Evolutionary conservation across 2,329 filamentous ascomycete genomes (phyloP).

Genomic region (Malbranchea cinnamomea): DNA sequence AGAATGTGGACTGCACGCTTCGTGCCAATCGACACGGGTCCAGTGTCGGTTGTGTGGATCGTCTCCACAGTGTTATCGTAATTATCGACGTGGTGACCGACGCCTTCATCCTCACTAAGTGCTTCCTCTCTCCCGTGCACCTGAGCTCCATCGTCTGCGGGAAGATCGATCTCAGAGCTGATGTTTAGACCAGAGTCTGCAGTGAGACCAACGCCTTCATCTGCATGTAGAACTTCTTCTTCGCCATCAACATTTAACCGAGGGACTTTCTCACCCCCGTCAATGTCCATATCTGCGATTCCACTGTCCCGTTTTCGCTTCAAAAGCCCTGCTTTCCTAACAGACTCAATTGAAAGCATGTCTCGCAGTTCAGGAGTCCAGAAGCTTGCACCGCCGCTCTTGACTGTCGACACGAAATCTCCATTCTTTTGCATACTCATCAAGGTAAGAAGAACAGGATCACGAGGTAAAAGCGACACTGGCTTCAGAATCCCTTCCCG

Average conservation of each 20-base stretch:
- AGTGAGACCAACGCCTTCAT: constrained; percentile 39
- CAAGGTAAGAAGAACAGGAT: constrained; percentile 72
- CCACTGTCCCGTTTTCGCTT: constrained; percentile 92
- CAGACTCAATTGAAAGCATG: constrained; percentile 75
- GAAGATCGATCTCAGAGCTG: constrained; percentile 48
- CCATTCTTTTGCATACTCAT: constrained; percentile 87
- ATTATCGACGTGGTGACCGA: constrained; percentile 37
- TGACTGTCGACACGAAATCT: constrained; percentile 73
- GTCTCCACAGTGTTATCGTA: constrained; percentile 70
- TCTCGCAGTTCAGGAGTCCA: constrained; percentile 90
- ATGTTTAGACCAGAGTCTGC: constrained; percentile 31
- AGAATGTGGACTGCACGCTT: constrained; percentile 93
- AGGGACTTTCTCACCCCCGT: constrained; percentile 50
- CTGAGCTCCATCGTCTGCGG: constrained; percentile 41
- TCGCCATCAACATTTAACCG: constrained; percentile 48
- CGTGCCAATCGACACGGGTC: constrained; percentile 77
- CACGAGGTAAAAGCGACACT: constrained; percentile 68
- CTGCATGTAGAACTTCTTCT: constrained; percentile 37
- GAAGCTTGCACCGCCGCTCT: constrained; percentile 62
- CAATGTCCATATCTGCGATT: constrained; percentile 62
- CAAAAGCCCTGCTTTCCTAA: constrained; percentile 61
- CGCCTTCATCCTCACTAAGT: constrained; percentile 33
- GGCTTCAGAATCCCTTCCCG: constrained; percentile 74
- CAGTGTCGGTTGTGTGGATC: constrained; percentile 66
- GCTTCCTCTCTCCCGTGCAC: constrained; percentile 21